Conservation (phyloP, 495 filamentous ascomycete species). For the Xylaria longipes region DNA sequence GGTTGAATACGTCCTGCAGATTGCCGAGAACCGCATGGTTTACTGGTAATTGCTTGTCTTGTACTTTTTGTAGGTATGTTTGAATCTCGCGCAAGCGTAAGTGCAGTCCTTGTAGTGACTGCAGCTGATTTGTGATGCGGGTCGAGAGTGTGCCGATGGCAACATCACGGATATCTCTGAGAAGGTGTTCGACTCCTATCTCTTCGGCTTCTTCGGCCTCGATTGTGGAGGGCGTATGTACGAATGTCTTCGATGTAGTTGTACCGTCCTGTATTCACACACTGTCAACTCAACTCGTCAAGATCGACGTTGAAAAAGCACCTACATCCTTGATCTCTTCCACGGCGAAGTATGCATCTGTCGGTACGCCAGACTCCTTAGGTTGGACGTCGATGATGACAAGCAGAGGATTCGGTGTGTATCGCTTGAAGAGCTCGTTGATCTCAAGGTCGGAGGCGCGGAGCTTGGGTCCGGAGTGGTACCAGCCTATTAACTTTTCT, state of each 20-base stretch:
- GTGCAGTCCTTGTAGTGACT: constrained; percentile 95
- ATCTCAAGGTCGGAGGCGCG: constrained; percentile 97
- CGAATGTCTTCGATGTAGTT: constrained; percentile 95
- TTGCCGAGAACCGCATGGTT: constrained; percentile 98
- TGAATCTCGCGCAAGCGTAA: constrained; percentile 95
- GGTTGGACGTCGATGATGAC: constrained; percentile 99
- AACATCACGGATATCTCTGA: constrained; percentile 97
- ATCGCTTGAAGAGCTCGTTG: constrained; percentile 99
- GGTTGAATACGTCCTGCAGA: constrained; percentile 98
- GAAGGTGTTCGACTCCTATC: constrained; percentile 96
- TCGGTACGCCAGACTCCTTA: constrained; percentile 96
- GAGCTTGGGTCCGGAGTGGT: constrained; percentile 97
- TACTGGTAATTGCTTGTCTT: constrained; percentile 87
- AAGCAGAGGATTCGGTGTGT: constrained; percentile 93
- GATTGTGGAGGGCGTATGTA: constrained; percentile 98
- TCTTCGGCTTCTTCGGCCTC: constrained; percentile 99
- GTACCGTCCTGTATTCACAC: constrained; percentile 81
- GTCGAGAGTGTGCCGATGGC: constrained; percentile 98
- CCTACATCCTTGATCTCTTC: constrained; percentile 99
- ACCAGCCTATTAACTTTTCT: constrained; percentile 99
- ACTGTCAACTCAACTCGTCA: constrained; percentile 31
- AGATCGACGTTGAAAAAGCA: constrained; percentile 23
- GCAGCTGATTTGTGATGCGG: constrained; percentile 95
- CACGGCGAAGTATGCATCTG: constrained; percentile 98
- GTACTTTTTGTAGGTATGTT: constrained; percentile 93